Evolutionary conservation across 2,329 filamentous ascomycete genomes (phyloP), one percentile per base, ranked within the genome.

Genomic region (Fonsecaea multimorphosa): DNA sequence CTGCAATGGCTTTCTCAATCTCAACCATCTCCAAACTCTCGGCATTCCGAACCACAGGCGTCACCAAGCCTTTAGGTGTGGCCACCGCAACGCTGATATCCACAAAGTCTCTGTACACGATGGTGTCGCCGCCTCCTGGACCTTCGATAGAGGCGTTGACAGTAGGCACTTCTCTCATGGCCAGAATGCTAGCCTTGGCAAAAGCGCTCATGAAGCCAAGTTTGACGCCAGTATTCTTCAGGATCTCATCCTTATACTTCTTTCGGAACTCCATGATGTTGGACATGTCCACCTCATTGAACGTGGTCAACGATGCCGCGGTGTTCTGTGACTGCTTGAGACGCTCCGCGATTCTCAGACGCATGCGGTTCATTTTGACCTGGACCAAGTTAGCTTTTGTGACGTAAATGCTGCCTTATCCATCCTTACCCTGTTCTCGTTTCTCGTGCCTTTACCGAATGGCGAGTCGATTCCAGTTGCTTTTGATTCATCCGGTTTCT

Each of bases 281-380:
- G 34, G 94, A 96, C 95, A 99, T 99, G 79, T 99, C 95, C 68
- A 99, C 95, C 81, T 98, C 94, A 80, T 99, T 97, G 86, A 99
- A 99, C 29, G 95, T 99, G 55, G 95, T 98, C 60, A 99, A 85
- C 3, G 95, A 97, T 52, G 95, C 95, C 58, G 95, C 94, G 1
- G 95, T 98, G 83, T 99, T 99, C 78, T 99, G 95, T 22, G 95
- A 98, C 79, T 99, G 95, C 87, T 99, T 99, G 71, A 99, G 87
- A 73, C 95, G 93, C 84, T 99, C 95, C 58, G 95, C 92, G 73
- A 98, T 99, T 68, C 95, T 90, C 68, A 98, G 87, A 71, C 95
- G 93, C 95, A 99, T 99, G 71, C 95, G 92, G 85, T 98, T 98
- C 95, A 99, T 99, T 86, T 99, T 99, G 75, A 98, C 92, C 91